These are phyloP conservation scores for Pythium pectinolyticum DNA, from an alignment of 352 stramenopile genomes.

Conservation along the genomic window DNA sequence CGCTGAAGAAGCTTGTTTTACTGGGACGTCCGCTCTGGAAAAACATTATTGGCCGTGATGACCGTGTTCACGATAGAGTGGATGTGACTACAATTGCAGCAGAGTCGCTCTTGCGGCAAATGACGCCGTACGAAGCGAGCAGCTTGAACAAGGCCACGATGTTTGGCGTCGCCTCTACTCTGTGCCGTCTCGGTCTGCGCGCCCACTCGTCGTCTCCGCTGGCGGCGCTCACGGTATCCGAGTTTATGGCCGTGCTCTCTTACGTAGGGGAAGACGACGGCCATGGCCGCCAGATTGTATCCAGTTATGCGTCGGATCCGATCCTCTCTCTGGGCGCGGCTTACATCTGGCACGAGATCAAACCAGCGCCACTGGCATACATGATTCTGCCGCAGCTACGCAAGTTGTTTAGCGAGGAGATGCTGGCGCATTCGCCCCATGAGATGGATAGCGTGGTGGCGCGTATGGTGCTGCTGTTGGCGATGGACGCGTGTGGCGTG, in stretches of 20 bases:
- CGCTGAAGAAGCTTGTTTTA: too few relatives aligned
- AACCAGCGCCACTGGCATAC: constrained; percentile 1
- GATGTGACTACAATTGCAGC: not conserved
- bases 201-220: constrained; percentile 23
- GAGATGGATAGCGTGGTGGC: too few relatives aligned
- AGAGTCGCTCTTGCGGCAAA: not conserved
- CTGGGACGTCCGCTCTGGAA: too few relatives aligned
- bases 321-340: constrained; percentile 26
- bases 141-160: not conserved
- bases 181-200: constrained; percentile 30
- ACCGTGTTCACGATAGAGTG: not conserved
- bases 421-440: too few relatives aligned
- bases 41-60: not conserved
- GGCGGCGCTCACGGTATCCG: constrained; percentile 21
- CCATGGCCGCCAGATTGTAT: constrained; percentile 19
- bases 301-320: constrained; percentile 26
- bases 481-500: constrained; percentile 24
- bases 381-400: constrained; percentile 26
- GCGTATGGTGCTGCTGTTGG: constrained; percentile 30
- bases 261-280: constrained; percentile 27
- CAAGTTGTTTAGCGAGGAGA: constrained; percentile 18
- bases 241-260: constrained; percentile 29
- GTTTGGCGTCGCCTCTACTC: constrained; percentile 12
- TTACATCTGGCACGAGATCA: constrained; percentile 19
- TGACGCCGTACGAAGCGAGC: not conserved